Conservation (phyloP, 371 early-diverging fungal species). For the Mortierella sp. region DNA sequence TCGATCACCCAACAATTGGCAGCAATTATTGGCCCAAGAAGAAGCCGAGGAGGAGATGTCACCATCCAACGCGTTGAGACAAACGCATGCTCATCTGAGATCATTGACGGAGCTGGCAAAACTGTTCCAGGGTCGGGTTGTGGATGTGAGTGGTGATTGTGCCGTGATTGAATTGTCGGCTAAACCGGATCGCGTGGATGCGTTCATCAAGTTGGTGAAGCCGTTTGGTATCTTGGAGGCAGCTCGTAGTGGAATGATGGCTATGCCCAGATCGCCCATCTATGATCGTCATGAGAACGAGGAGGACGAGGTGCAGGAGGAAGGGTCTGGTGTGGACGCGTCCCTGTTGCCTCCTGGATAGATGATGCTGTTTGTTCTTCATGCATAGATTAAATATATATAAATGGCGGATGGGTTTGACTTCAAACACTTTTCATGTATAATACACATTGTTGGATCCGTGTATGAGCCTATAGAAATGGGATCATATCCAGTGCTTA, state of each 20-base stretch:
- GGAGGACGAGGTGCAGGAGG: constrained; percentile 61
- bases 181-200: constrained; percentile 86
- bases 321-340: constrained; percentile 77
- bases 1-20: constrained; percentile 44
- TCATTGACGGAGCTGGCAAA: constrained; percentile 85
- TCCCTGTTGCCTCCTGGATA: constrained; percentile 94
- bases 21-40: constrained; percentile 57
- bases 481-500: too few relatives aligned
- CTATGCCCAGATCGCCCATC: constrained; percentile 90
- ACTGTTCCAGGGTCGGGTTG: constrained; percentile 89
- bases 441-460: too few relatives aligned
- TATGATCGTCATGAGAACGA: constrained; percentile 76
- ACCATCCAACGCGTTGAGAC: constrained; percentile 66
- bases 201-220: constrained; percentile 90
- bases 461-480: too few relatives aligned
- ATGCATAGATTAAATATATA: not conserved
- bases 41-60: constrained; percentile 61
- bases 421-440: not conserved
- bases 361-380: constrained; percentile 10
- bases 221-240: constrained; percentile 97
- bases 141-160: constrained; percentile 88
- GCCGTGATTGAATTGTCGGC: constrained; percentile 89
- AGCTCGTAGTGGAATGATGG: constrained; percentile 94
- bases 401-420: too few relatives aligned
- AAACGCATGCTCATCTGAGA: constrained; percentile 83